Evolutionary conservation across 2,329 filamentous ascomycete genomes (phyloP).

Genomic region (Ciborinia camelliae): DNA sequence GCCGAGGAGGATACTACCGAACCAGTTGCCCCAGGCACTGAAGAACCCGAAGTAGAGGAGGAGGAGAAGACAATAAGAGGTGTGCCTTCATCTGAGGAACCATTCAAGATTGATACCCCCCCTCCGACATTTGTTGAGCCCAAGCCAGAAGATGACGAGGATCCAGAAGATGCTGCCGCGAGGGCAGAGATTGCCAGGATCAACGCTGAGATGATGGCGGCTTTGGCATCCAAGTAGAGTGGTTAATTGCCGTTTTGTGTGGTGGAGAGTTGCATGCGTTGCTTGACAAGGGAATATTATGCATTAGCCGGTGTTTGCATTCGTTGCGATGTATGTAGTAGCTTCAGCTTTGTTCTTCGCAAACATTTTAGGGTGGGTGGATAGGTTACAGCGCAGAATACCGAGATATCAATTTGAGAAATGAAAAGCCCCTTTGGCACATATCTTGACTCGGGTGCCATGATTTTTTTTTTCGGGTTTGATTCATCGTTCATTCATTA

Average conservation of each 20-base stretch:
- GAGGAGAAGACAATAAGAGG: background rate
- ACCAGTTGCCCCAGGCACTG: background rate
- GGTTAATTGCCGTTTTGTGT: background rate
- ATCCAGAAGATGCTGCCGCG: constrained; percentile 31
- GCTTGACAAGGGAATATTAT: background rate
- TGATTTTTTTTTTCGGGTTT: too few species aligned
- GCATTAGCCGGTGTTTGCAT: constrained; percentile 10
- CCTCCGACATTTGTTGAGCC: background rate
- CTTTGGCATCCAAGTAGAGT: constrained; percentile 16
- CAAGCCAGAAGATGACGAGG: constrained; percentile 20
- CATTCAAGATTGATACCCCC: background rate
- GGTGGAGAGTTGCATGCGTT: background rate
- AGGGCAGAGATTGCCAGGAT: constrained; percentile 31
- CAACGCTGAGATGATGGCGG: constrained; percentile 31
- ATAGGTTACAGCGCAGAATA: background rate
- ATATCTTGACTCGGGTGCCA: background rate
- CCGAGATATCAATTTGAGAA: constrained; percentile 17
- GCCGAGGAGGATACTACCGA: background rate
- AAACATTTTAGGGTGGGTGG: background rate
- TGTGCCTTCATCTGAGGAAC: background rate
- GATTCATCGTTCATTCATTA: too few species aligned
- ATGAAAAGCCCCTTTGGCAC: background rate
- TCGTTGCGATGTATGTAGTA: constrained; percentile 6
- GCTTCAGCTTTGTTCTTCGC: constrained; percentile 12
- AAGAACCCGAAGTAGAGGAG: background rate